Base-by-base conservation (phyloP, 2,329 filamentous ascomycete species). In the Neurospora sp. region DNA sequence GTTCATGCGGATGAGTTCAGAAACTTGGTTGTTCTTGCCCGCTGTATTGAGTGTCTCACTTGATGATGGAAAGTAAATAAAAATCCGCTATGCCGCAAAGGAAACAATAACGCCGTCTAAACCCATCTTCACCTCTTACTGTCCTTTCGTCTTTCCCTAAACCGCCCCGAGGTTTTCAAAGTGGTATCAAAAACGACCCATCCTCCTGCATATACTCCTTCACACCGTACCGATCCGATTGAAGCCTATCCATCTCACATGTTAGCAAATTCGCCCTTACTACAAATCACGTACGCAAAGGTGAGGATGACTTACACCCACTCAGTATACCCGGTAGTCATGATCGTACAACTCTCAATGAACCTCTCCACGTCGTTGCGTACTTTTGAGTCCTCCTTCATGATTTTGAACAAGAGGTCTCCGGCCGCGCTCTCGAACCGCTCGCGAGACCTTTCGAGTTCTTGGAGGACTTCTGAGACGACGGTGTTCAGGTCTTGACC, bases 141-240 rank as follows among this genome's bases (percentile, higher is more conserved):
- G 3, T 3, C 19, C 11, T 28, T 11, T 12, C 5, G 4, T 23
- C 28, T 28, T 12, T 15, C 12, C 46, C 39, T 17, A 23, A 23
- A 3, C 43, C 19, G 2, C 19, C 12, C 19, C 19, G 0, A 12
- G 4, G 4, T 52, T 4, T 4, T 52, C 46, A 52, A 5, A 70
- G 38, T 15, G 69, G 66, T n/a, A 70, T 68, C 10, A 67, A 6
- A 11, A 70, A 36, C 4, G 46, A 70, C 6, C 66, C 52, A 11
- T 70, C 46, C 36, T 70, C 41, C 46, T 68, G 69, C 23, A 70
- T 36, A 66, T 68, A 70, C 52, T 66, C 67, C 12, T 66, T 33
- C 6, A 70, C 17, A 36, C 17, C 69, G 4, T 70, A 70, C 15
- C 69, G 23, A 40, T 62, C 69, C 12, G 41, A 52, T 33, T 46